Evolutionary conservation across 768 basidiomycete species (phyloP), one percentile per base, ranked within the genome.

Genomic region (Vishniacozyma victoriae): DNA sequence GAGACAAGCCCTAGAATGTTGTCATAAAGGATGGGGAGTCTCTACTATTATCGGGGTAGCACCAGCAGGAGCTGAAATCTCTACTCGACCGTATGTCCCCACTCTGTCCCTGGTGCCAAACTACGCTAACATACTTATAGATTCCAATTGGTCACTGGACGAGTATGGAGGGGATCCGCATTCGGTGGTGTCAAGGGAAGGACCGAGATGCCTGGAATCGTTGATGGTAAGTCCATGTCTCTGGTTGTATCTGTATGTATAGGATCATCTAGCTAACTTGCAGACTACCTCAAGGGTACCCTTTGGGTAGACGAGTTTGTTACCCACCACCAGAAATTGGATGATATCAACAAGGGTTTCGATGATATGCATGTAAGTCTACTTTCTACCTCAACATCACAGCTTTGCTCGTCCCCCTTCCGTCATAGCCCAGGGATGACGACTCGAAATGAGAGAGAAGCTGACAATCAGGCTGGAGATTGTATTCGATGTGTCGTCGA

Each of bases 1-100:
- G 92, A 82, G 92, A 52, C 77, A 84, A 41, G 95, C 95, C 20
- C 80, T 99, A 39, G 95, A 99, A 75, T 87, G 91, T n/a, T 96
- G 91, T 73, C 95, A 99, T 74, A 97, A 97, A 71, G 95, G 95
- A 13, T 99, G 95, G 95, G 95, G 95, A 60, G 84, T 96, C 35
- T 88, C 84, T 48, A 96, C 88, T 47, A 70, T 99, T 57, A 96
- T 99, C 51, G 93, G 93, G 52, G 95, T 99, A 35, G 95, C 95
- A 3, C 90, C 91, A 19, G 90, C 95, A 16, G 95, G 95, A 5
- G 84, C 95, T 64, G 95, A 97, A 73, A 90, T 92, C 54, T 79
- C 85, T 11, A 92, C 90, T 31, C 77, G 90, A 54, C 90, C 90
- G 79, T 86, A 64, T 71, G 85, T 47, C 16, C 25, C n/a, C 14